These are phyloP conservation scores for Xanthoconium separans DNA, from an alignment of 1,284 basidiomycete species.

Conservation along the genomic window DNA sequence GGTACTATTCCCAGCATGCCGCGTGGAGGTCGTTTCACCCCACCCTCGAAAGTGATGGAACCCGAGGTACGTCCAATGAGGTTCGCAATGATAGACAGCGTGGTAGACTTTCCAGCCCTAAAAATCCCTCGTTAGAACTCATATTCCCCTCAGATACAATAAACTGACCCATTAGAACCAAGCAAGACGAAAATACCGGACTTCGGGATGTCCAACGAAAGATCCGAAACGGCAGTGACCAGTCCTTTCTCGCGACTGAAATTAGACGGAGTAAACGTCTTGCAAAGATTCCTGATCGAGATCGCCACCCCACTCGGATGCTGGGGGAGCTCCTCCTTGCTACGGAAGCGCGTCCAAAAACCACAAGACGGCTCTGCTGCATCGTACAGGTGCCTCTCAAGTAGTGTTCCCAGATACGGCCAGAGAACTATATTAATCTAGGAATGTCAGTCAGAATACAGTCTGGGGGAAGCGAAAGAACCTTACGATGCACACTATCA, in stretches of 20 bases:
- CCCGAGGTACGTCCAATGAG: constrained; percentile 61
- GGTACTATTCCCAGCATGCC: constrained; percentile 76
- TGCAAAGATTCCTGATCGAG: constrained; percentile 57
- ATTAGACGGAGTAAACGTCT: constrained; percentile 50
- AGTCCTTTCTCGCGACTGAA: constrained; percentile 38
- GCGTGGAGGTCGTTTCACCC: constrained; percentile 47
- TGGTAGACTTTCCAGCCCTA: constrained; percentile 80
- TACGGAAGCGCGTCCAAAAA: constrained; percentile 31
- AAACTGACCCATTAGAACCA: constrained; percentile 65
- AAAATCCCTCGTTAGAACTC: constrained; percentile 7
- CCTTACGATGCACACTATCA: constrained; percentile 64
- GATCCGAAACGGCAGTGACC: constrained; percentile 62
- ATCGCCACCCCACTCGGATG: constrained; percentile 51
- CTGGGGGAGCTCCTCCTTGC: constrained; percentile 14
- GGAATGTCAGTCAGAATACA: too few relatives aligned
- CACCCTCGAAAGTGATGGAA: constrained; percentile 61
- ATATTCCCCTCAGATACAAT: neutral
- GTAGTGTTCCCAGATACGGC: constrained; percentile 58
- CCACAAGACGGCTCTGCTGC: constrained; percentile 41
- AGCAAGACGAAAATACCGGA: constrained; percentile 73
- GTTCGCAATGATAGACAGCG: constrained; percentile 65
- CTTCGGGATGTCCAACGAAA: constrained; percentile 66
- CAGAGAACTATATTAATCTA: constrained; percentile 72
- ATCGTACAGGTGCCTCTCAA: constrained; percentile 65
- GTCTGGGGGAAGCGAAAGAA: neutral